These are phyloP conservation scores for Exutisphaerella laricina DNA, from an alignment of 2,329 filamentous ascomycete species.

Conservation along the genomic window DNA sequence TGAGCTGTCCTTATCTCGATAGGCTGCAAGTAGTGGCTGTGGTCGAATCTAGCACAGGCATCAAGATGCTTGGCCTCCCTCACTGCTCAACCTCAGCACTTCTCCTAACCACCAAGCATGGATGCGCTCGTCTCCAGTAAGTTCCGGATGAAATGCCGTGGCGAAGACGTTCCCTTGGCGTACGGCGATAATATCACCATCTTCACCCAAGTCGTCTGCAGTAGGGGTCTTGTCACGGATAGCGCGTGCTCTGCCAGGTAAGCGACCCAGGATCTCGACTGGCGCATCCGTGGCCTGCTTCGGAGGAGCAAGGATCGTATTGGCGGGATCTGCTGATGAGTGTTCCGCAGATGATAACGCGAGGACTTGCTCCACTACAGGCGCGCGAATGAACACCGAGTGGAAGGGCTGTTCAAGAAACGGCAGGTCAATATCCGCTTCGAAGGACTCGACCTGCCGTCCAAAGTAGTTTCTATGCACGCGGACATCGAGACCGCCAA, in stretches of 20 bases:
- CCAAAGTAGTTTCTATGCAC: conserved; percentile 96
- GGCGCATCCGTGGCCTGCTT: conserved; percentile 43
- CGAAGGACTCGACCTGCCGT: conserved; percentile 86
- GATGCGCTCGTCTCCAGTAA: conserved; percentile 82
- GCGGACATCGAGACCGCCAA: conserved; percentile 83
- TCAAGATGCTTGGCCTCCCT: too few species aligned
- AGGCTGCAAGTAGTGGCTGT: too few species aligned
- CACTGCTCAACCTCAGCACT: conserved; percentile 39
- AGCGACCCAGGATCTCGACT: conserved; percentile 55
- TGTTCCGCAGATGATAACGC: conserved; percentile 22
- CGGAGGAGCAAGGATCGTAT: conserved; percentile 54
- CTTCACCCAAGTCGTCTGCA: conserved; percentile 44
- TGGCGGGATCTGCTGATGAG: conserved; percentile 31
- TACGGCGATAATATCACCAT: conserved; percentile 79
- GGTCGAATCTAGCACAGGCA: too few species aligned
- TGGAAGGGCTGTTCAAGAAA: conserved; percentile 62
- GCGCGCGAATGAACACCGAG: conserved; percentile 89
- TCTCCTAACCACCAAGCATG: conserved; percentile 89
- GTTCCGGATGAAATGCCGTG: conserved; percentile 91
- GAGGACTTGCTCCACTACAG: conserved; percentile 80
- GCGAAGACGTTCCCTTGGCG: conserved; percentile 87
- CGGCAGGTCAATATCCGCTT: conserved; percentile 65
- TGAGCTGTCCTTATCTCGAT: too few species aligned
- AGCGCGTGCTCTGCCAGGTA: conserved; percentile 49
- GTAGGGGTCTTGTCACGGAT: conserved; percentile 45